These are phyloP conservation scores for Flaveria bidentis DNA, from an alignment of 129 eudicot species.

Conservation along the genomic window DNA sequence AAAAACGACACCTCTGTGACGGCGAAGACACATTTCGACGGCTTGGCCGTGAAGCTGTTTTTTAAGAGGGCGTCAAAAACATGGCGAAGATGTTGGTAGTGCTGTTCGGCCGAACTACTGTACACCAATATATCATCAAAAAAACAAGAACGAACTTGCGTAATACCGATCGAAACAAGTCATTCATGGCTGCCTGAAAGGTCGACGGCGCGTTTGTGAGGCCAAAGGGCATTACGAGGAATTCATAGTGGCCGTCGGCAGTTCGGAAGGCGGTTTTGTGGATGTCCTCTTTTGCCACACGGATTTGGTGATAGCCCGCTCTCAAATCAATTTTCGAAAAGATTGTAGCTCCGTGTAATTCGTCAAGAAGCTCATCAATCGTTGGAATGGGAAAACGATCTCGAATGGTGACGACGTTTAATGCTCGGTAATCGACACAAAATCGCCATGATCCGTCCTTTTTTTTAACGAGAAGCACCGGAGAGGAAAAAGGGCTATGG, in stretches of 20 bases:
- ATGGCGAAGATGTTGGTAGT: background rate
- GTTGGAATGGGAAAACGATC: too few species aligned
- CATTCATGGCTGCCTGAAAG: slow-evolving; percentile 12
- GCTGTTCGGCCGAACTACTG: background rate
- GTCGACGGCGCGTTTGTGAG: background rate
- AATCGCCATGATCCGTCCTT: background rate
- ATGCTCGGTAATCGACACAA: too few species aligned
- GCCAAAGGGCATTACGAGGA: too few species aligned
- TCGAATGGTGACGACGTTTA: too few species aligned
- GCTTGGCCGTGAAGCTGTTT: too few species aligned
- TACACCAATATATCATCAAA: slow-evolving; percentile 8
- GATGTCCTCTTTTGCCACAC: background rate
- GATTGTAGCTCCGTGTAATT: too few species aligned
- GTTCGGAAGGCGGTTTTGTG: background rate
- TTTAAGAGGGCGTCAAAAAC: background rate
- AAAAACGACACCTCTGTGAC: too few species aligned
- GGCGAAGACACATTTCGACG: too few species aligned
- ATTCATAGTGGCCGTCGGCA: too few species aligned
- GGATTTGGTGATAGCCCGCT: too few species aligned
- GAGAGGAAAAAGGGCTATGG: background rate
- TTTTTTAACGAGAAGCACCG: background rate
- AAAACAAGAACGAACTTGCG: background rate
- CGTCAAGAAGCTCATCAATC: too few species aligned
- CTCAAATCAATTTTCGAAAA: too few species aligned
- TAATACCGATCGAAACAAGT: background rate